Evolutionary conservation across 176 grass and related monocot genomes (phyloP), one percentile per base, ranked within the genome.

Genomic region (Poa pratensis): DNA sequence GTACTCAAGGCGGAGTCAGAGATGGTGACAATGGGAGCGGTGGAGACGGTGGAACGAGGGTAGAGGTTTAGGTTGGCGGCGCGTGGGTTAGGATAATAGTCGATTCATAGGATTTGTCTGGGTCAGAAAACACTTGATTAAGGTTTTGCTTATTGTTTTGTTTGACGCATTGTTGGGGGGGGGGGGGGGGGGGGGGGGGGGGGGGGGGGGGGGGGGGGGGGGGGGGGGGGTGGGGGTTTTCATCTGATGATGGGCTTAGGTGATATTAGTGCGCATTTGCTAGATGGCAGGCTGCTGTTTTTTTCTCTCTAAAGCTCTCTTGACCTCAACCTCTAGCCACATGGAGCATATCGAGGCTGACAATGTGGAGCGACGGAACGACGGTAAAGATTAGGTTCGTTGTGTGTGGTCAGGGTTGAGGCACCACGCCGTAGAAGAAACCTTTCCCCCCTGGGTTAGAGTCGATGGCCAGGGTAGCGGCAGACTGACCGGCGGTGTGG

Each of bases 111-210:
- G 80, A 55, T 80, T 80, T 81, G 26, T 57, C 9, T 75, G 17
- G 23, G n/a, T 42, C 50, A 78, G 61, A 43, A 71, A 86, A 81
- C 17, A 63, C 77, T 71, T 7, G 83, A 63, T 77, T 30, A 82
- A 34, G 78, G 73, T 82, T 85, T 66, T 24, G 84, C 23, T 7
- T 82, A 69, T 86, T 63, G 22, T 26, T 77, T 60, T 86, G 5
- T 60, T 75, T 10, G 17, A 9, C 17, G 0, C 30, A 77, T 58
- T 53, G 11, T 8, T 54, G 28, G 20, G n/a, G 17, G n/a, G n/a
- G n/a, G n/a, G n/a, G n/a, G n/a, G n/a, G n/a, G n/a, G n/a, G n/a
- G n/a, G n/a, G n/a, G n/a, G n/a, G n/a, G n/a, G n/a, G n/a, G n/a
- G n/a, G n/a, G n/a, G n/a, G n/a, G n/a, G n/a, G n/a, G n/a, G n/a